Base-by-base conservation (phyloP, 1,284 basidiomycete species). In the Moesziomyces globuligerus region DNA sequence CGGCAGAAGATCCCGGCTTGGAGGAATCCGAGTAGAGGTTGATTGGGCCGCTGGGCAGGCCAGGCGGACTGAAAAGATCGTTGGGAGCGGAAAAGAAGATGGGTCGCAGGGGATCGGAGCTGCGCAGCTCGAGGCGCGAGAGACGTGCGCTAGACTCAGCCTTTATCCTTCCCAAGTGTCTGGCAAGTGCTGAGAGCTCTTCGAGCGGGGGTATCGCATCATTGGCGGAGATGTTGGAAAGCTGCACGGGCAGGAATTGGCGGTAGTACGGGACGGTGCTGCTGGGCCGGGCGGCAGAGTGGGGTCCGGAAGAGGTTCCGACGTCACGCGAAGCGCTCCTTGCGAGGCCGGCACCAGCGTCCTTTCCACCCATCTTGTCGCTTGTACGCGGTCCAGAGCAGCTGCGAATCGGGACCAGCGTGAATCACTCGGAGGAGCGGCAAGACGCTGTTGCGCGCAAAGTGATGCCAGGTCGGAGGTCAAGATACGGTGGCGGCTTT, bases 191-290 rank as follows among this genome's bases (percentile, higher is more conserved):
- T 1, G 65, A 53, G 21, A 72, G 60, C 26, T 72, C 70, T n/a
- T 72, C 70, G 23, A 72, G 65, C 10, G 70, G 48, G 0, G 70
- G 70, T 44, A 72, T 72, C 15, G 70, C 25, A 38, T 72, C 70
- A 18, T 61, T 65, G 26, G 64, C 36, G 3, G 58, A 58, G 47
- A 68, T 69, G 18, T 62, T 58, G 43, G 65, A 58, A 10, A 69
- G 65, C 54, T 65, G 65, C 4, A 52, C 34, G 1, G 70, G 70
- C 2, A 72, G 57, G n/a, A 72, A 72, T n/a, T 69, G 70, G 20
- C 70, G 70, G 38, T 72, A 72, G 48, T 69, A 72, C 8, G 70
- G 70, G 3, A 38, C 44, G 38, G 18, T 48, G 21, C 18, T 36
- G 40, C 47, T 41, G 28, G 48, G 15, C 8, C 62, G 56, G 21